phyloP scores from a whole-genome alignment of 2,329 filamentous ascomycete genomes.

The Colletotrichum australisinense region DNA sequence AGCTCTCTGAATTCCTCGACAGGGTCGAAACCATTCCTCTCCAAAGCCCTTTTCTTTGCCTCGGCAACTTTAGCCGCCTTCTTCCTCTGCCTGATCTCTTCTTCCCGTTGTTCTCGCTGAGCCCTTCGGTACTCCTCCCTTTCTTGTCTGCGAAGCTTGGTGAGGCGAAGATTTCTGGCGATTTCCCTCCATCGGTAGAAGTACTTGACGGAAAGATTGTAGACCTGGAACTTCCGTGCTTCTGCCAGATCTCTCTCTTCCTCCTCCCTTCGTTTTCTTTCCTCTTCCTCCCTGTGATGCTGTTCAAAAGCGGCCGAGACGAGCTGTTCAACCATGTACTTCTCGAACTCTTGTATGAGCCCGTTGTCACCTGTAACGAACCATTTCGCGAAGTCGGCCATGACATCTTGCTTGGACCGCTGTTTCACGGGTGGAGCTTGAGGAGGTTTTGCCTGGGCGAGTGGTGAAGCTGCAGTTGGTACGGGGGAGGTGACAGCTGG shows the following conservation, averaged over 20 bases:
- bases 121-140: slow-evolving; percentile 60
- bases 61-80: slow-evolving; percentile 41
- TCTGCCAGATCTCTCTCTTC: slow-evolving; percentile 58
- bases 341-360: slow-evolving; percentile 62
- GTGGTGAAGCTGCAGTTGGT: slow-evolving; percentile 24
- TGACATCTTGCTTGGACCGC: slow-evolving; percentile 47
- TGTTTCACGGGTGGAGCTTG: background rate
- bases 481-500: background rate
- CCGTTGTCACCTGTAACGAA: slow-evolving; percentile 65
- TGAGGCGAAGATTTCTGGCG: slow-evolving; percentile 59
- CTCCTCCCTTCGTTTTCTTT: slow-evolving; percentile 57
- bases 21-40: slow-evolving; percentile 40
- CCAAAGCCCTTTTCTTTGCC: slow-evolving; percentile 22
- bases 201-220: slow-evolving; percentile 64
- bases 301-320: slow-evolving; percentile 54
- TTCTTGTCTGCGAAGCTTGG: slow-evolving; percentile 62
- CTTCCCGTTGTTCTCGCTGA: slow-evolving; percentile 50
- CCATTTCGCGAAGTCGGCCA: slow-evolving; percentile 65
- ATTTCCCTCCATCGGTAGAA: slow-evolving; percentile 67
- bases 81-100: slow-evolving; percentile 47
- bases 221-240: slow-evolving; percentile 59
- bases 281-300: slow-evolving; percentile 53
- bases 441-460: background rate
- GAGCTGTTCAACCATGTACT: slow-evolving; percentile 57
- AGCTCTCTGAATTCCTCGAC: slow-evolving; percentile 49